Conservation (phyloP, 1,139 yeast genomes). For the Sporopachydermia cereana region DNA sequence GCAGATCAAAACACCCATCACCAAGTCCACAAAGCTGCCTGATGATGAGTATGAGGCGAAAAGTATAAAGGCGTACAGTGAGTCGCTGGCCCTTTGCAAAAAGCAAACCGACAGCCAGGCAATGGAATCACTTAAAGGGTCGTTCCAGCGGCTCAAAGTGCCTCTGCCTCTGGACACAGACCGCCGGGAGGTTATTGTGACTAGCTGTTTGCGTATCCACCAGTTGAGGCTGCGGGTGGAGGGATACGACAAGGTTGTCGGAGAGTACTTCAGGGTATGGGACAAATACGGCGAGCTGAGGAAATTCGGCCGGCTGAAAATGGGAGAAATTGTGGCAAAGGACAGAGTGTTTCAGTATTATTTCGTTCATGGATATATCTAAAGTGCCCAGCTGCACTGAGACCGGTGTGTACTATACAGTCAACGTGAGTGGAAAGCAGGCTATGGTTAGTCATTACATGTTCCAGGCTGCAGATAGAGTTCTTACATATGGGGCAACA, state of each 20-base stretch:
- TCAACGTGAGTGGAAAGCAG: no score
- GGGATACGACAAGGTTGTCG: background rate
- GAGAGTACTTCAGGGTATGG: background rate
- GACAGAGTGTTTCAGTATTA: conserved; percentile 1
- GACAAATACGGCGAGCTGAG: conserved; percentile 4
- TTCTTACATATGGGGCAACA: no score
- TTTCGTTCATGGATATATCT: background rate
- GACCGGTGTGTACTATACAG: no score
- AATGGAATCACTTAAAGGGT: conserved; percentile 2
- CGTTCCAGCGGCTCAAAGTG: background rate
- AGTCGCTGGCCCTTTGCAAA: background rate
- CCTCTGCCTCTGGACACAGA: background rate
- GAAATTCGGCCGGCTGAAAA: conserved; percentile 4
- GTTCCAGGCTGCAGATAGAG: no score
- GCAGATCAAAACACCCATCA: conserved; percentile 3
- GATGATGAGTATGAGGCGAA: background rate
- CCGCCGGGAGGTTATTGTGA: background rate
- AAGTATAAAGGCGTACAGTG: conserved; percentile 1
- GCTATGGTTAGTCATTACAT: no score
- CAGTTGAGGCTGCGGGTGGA: conserved; percentile 1
- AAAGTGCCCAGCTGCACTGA: no score
- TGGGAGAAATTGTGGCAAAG: conserved; percentile 2
- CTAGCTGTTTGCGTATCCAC: background rate
- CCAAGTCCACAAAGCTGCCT: conserved; percentile 2
- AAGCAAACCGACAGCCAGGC: background rate